Conservation (phyloP, 1,284 basidiomycete species). For the Cryptococcus neoformans region DNA sequence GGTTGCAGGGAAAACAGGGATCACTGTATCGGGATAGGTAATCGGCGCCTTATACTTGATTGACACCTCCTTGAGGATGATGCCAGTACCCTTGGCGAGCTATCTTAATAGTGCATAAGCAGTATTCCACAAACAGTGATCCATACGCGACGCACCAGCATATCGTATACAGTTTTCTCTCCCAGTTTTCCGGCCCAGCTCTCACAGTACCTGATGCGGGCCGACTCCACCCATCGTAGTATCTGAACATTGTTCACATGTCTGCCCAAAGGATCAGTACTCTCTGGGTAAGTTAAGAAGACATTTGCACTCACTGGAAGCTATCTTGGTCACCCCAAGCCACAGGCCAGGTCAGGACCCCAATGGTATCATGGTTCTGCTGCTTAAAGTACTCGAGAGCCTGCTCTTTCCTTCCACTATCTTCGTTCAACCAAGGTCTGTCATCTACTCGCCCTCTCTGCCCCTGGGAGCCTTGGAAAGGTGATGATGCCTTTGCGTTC, state of each 20-base stretch:
- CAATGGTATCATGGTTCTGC: constrained; percentile 33
- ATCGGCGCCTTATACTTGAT: constrained; percentile 39
- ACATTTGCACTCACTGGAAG: constrained; percentile 33
- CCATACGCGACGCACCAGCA: constrained; percentile 17
- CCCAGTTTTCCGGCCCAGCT: constrained; percentile 29
- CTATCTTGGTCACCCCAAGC: constrained; percentile 49
- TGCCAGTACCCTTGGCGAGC: constrained; percentile 32
- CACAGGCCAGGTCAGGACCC: constrained; percentile 41
- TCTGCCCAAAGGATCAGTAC: constrained; percentile 11
- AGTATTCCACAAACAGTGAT: background rate
- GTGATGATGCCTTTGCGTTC: background rate
- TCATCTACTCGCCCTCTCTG: constrained; percentile 8
- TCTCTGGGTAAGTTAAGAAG: too few relatives aligned
- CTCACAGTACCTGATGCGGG: constrained; percentile 36
- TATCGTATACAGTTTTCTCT: constrained; percentile 14
- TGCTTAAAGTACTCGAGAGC: constrained; percentile 19
- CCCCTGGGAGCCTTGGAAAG: background rate
- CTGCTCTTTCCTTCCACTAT: constrained; percentile 4
- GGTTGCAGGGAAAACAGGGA: constrained; percentile 1
- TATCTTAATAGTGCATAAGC: constrained; percentile 3
- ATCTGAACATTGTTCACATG: constrained; percentile 48
- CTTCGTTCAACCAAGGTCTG: constrained; percentile 9
- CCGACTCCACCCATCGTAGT: constrained; percentile 42
- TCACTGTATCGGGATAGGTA: constrained; percentile 45
- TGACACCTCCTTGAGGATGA: constrained; percentile 38